Base-by-base conservation (phyloP, 768 basidiomycete species). In the Suillus occidentalis region DNA sequence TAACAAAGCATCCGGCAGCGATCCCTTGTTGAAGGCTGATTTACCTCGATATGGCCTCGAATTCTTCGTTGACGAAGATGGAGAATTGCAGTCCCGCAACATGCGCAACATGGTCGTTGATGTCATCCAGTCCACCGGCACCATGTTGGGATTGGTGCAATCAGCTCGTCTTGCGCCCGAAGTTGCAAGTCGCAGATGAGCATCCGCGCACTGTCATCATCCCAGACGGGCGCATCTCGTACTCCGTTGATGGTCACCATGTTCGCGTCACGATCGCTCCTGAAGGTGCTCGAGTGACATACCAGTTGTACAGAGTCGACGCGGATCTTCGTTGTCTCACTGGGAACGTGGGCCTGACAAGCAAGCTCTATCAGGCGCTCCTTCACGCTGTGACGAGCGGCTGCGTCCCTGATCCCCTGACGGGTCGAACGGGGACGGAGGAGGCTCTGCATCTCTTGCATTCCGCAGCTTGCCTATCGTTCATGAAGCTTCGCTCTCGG, bases 301-400 rank as follows among this genome's bases (percentile, higher is more conserved):
- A 72, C 62, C 68, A 76, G 45, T 72, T 69, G 14, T 81, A 78
- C 52, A 56, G 39, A 3, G 60, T 80, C 1, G 72, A 81, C 55
- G 62, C 65, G 12, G 66, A 73, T 10, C 65, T 81, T 10, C 74
- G 76, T 1, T 69, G 72, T 47, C 67, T 80, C n/a, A 63, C 58
- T 6, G 73, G 74, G 4, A 73, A 72, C 12, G 67, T 55, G 4
- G 74, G 68, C 22, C 60, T 79, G 37, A 66, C 64, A 2, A 74
- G 72, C 62, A 70, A 69, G 49, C 71, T 84, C 12, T 83, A 76
- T 62, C 74, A 73, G 53, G 72, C 77, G 3, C 81, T 82, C 60
- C 73, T 86, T 18, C 85, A 86, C 52, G 80, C 81, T n/a, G 65
- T 83, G 3, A 84, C 78, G 1, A 79, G 79, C 22, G 61, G 49